Base-by-base conservation (phyloP, 352 stramenopile genomes). In the Pythium brassicae region DNA sequence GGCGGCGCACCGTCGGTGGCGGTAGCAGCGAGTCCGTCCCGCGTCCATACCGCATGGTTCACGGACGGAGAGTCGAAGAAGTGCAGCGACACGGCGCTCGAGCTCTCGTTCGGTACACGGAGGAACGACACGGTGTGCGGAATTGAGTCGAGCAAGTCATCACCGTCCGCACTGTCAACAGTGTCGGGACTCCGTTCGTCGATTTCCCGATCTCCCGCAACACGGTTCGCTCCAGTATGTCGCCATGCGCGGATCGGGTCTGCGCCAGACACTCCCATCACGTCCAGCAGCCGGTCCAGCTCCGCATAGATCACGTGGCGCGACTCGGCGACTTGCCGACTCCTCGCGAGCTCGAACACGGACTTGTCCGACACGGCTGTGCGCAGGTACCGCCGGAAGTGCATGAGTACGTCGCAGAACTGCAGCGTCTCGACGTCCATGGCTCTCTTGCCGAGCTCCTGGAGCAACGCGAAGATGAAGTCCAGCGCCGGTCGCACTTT, bases 281-380 rank as follows among this genome's bases (percentile, higher is more conserved):
- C 17, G 19, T 50, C 39, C 5, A 57, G 12, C 26, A 57, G 19
- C 1, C 40, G 25, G 22, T 57, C 52, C 19, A 57, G 40, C 17
- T 50, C 20, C 14, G 52, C 25, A 17, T 50, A 50, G 19, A 58
- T 22, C 19, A 58, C 40, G 8, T 20, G 19, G 40, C 51, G 43
- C 7, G 52, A 22, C 27, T 50, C 52, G 8, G 52, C 27, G 7
- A 58, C 52, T 12, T 35, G 19, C n/a, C 29, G 22, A 19, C 52
- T 58, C 17, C 52, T 17, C 20, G 20, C 23, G 5, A 45, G 23
- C 25, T 44, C 32, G 42, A n/a, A 17, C 15, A 32, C 44, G 5
- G 52, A 58, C 44, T 51, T 50, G 12, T 58, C 52, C 52, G 52
- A 57, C 8, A 50, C 39, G 2, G 23, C 43, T 19, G 12, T 26